Conservation (phyloP, 73 alveolate species). For the Breviolum minutum region DNA sequence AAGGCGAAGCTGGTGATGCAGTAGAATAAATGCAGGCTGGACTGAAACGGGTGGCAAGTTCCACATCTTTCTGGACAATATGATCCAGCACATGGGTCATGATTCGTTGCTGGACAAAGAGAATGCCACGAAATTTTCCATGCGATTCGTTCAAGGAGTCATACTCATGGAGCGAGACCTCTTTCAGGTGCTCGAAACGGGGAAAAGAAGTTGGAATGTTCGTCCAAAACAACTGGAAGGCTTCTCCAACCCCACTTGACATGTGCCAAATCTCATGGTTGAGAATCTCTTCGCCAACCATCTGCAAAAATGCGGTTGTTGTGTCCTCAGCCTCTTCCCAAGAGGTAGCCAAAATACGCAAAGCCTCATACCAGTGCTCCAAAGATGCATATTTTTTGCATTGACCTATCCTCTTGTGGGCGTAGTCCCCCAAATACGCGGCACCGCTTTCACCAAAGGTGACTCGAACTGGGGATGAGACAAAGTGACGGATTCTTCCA, state of each 20-base stretch:
- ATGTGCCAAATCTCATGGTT: neutral
- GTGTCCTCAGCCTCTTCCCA: slow-evolving; percentile 91
- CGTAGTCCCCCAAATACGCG: slow-evolving; percentile 41
- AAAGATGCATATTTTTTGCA: neutral
- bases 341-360: slow-evolving; percentile 20
- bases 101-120: slow-evolving; percentile 80
- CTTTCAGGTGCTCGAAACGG: slow-evolving; percentile 62
- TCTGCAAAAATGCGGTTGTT: neutral
- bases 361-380: slow-evolving; percentile 77
- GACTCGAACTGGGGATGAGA: slow-evolving; percentile 16
- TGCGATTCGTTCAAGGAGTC: neutral
- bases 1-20: slow-evolving; percentile 59
- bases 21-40: slow-evolving; percentile 59
- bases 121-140: slow-evolving; percentile 26
- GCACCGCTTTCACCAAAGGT: slow-evolving; percentile 11
- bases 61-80: neutral
- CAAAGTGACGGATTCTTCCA: neutral
- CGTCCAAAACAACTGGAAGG: neutral
- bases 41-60: neutral
- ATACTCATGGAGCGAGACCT: neutral
- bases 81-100: slow-evolving; percentile 18
- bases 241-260: neutral
- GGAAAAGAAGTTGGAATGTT: neutral
- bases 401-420: neutral
- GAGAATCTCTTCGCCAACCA: neutral